Percentiles rank a stretch among this genome's conserved stretches.
These are phyloP conservation scores for Suillus spraguei DNA, from an alignment of 768 basidiomycete species.

Conservation along the genomic window DNA sequence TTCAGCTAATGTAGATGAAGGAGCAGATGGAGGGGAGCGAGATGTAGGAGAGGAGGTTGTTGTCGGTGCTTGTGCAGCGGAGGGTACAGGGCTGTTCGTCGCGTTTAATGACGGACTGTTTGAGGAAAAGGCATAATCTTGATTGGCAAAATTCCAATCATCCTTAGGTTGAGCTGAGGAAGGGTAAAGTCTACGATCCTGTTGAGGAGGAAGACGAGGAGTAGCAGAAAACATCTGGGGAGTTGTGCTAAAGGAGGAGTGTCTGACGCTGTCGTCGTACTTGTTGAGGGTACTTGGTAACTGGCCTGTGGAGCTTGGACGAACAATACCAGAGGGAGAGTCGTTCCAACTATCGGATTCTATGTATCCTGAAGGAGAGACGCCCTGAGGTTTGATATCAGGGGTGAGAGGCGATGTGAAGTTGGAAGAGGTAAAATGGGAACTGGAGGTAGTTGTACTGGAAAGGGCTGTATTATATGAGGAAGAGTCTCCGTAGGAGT, in stretches of 20 bases:
- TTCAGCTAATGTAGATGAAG: slow-evolving; percentile 65
- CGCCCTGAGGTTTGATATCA: slow-evolving; percentile 46
- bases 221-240: slow-evolving; percentile 67
- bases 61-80: slow-evolving; percentile 37
- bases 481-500: slow-evolving; percentile 45
- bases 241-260: slow-evolving; percentile 64
- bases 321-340: slow-evolving; percentile 59
- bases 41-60: slow-evolving; percentile 43
- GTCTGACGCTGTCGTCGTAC: slow-evolving; percentile 73
- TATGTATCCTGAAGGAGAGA: slow-evolving; percentile 45
- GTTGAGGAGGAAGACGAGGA: slow-evolving; percentile 72
- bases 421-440: slow-evolving; percentile 49
- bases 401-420: slow-evolving; percentile 51
- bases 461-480: slow-evolving; percentile 53
- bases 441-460: slow-evolving; percentile 52
- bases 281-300: slow-evolving; percentile 53
- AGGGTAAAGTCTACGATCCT: slow-evolving; percentile 57
- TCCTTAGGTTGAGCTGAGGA: slow-evolving; percentile 51
- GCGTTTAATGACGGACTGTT: slow-evolving; percentile 28
- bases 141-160: slow-evolving; percentile 71
- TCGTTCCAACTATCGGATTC: slow-evolving; percentile 59
- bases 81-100: slow-evolving; percentile 38
- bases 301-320: slow-evolving; percentile 68
- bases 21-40: slow-evolving; percentile 54
- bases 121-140: slow-evolving; percentile 53